Evolutionary conservation across 305 asterid species (phyloP), one percentile per base, ranked within the genome.

Genomic region (Solanum aculeatissimum): DNA sequence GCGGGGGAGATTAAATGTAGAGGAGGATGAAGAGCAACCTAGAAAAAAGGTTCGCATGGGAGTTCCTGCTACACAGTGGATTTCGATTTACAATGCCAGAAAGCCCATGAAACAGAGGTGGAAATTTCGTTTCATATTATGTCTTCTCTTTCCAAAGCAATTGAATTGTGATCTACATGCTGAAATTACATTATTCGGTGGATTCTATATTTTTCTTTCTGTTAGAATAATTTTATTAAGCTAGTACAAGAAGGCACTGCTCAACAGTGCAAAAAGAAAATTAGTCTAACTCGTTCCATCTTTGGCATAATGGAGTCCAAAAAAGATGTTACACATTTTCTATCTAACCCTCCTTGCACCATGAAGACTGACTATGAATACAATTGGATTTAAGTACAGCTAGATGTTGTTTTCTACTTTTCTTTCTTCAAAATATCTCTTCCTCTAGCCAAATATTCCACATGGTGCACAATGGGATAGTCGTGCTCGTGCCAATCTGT

Each of bases 101-200:
- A 69, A 70, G 68, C 87, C 87, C 29, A 85, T 85, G 87, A 85
- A 85, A 74, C 87, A 85, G 85, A 69, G 87, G 87, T 85, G 81
- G 16, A 77, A 27, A 49, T 51, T 25, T 77, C 25, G 6, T 77
- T 29, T 51, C 29, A 51, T 51, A 27, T 16, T 51, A 49, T 54
- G 45, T 77, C 15, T 77, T 49, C 40, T 23, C 82, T 51, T 25
- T 77, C 63, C 63, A 49, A 77, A 77, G 82, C 63, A 27, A 77
- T 49, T 77, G 45, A 77, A 27, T 27, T 49, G 43, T 49, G 63
- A 35, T n/a, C 40, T 49, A 49, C 58, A 32, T 49, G 27, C 27
- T 77, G 82, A 51, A 77, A 29, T 77, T 51, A 49, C 82, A 77
- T 25, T 77, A 49, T 49, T 77, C 7, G 18, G 62, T 25, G 63